phyloP scores from a whole-genome alignment of 345 rosid species.

The Ceriops decandra region DNA sequence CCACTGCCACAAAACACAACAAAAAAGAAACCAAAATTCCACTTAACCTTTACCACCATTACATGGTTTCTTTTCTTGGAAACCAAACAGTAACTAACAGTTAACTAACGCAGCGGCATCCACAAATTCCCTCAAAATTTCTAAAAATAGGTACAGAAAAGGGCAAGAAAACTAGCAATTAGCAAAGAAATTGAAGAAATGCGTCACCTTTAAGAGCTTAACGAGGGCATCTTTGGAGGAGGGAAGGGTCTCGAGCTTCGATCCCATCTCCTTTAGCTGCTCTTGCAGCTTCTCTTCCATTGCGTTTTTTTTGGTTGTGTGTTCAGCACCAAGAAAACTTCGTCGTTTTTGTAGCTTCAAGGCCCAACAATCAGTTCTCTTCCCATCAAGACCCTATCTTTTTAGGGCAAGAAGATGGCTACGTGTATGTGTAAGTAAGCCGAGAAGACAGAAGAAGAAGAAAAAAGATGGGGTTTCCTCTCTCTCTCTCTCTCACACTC shows the following conservation, averaged over 20 bases:
- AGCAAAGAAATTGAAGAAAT: conserved; percentile 14
- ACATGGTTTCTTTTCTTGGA: not conserved
- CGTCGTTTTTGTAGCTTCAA: conserved; percentile 7
- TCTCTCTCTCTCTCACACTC: no score
- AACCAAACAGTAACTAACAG: conserved; percentile 8
- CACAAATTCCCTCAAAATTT: conserved; percentile 1
- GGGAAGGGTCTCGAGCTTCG: conserved; percentile 74
- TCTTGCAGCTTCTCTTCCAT: conserved; percentile 70
- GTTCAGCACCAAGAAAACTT: not conserved
- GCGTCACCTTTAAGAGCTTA: conserved; percentile 73
- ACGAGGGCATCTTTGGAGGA: conserved; percentile 67
- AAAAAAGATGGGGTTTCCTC: conserved; percentile 2
- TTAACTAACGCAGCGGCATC: conserved; percentile 11
- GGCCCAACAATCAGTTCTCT: conserved; percentile 2
- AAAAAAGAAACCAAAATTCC: not conserved
- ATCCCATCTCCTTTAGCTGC: conserved; percentile 79
- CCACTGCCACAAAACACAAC: not conserved
- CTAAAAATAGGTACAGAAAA: not conserved
- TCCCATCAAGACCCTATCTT: conserved; percentile 1
- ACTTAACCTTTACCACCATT: no score
- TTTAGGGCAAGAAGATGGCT: conserved; percentile 7
- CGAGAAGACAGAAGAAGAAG: not conserved
- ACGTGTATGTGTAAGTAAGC: not conserved
- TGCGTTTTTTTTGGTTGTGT: not conserved
- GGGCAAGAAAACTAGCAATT: conserved; percentile 3